These are phyloP conservation scores for Lentinula sp. DNA, from an alignment of 768 basidiomycete genomes.

Conservation along the genomic window DNA sequence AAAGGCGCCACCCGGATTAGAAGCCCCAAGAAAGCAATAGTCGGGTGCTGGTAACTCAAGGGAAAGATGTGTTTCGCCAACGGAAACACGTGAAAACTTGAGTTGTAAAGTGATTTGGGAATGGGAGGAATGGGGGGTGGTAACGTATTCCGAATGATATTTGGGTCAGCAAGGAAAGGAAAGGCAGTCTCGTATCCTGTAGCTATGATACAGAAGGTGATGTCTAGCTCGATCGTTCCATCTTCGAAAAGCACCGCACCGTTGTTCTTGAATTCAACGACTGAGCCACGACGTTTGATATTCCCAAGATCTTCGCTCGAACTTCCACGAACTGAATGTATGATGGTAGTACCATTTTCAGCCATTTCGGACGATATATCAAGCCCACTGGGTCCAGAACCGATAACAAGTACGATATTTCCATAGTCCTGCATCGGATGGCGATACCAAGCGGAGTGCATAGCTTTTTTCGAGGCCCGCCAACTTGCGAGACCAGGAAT, in stretches of 20 bases:
- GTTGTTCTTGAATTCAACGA: conserved; percentile 31
- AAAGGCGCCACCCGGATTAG: conserved; percentile 59
- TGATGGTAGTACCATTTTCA: conserved; percentile 34
- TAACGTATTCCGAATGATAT: conserved; percentile 23
- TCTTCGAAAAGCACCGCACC: conserved; percentile 56
- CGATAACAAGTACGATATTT: conserved; percentile 39
- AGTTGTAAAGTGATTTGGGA: conserved; percentile 51
- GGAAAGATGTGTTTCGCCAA: conserved; percentile 70
- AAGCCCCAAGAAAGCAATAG: conserved; percentile 61
- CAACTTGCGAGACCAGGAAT: conserved; percentile 57
- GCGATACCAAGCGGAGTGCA: conserved; percentile 64
- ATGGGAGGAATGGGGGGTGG: conserved; percentile 45
- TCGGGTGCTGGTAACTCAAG: conserved; percentile 24
- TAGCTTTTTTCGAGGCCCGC: conserved; percentile 44
- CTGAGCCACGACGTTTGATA: conserved; percentile 35
- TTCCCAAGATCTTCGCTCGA: conserved; percentile 23
- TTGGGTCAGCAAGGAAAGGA: conserved; percentile 48
- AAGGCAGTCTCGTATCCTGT: conserved; percentile 68
- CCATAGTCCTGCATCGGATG: conserved; percentile 42
- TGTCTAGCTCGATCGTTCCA: conserved; percentile 42
- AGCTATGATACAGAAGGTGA: conserved; percentile 66
- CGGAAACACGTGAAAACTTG: conserved; percentile 63
- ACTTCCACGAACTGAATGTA: conserved; percentile 48
- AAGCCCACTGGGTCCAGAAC: conserved; percentile 58
- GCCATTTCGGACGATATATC: conserved; percentile 64